Conservation (phyloP, 805 yeast genomes). For the Metschnikowia rubicola region DNA sequence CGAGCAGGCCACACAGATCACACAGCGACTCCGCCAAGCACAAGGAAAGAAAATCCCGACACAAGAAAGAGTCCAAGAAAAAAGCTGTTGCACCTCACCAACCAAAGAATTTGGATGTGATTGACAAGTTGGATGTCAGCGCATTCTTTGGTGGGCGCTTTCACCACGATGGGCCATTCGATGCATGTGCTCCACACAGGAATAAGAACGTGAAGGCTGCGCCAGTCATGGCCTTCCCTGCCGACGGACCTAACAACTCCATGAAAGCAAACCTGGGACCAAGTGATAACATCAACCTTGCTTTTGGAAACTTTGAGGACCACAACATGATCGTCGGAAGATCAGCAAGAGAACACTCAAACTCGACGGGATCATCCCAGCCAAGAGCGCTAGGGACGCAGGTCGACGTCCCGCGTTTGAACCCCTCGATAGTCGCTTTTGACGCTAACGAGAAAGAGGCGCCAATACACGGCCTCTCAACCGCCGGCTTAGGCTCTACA, state of each 20-base stretch:
- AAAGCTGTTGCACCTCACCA: constrained; percentile 44
- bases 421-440: constrained; percentile 56
- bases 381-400: constrained; percentile 18
- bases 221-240: constrained; percentile 94
- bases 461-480: constrained; percentile 80
- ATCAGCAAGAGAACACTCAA: constrained; percentile 9
- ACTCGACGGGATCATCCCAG: constrained; percentile 2
- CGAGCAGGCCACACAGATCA: constrained; percentile 19
- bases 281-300: constrained; percentile 59
- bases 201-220: constrained; percentile 73
- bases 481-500: constrained; percentile 86
- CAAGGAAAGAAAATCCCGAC: constrained; percentile 14
- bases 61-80: constrained; percentile 32
- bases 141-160: constrained; percentile 91
- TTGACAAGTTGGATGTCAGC: constrained; percentile 93
- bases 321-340: constrained; percentile 41
- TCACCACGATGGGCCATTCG: constrained; percentile 99
- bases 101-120: constrained; percentile 82
- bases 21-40: constrained; percentile 20
- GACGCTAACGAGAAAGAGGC: constrained; percentile 67
- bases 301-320: constrained; percentile 67
- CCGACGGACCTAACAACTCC: constrained; percentile 88
- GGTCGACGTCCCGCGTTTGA: constrained; percentile 43
- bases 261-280: constrained; percentile 62
- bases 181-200: constrained; percentile 96